These are phyloP conservation scores for Talaromyces thailandensis DNA, from an alignment of 495 filamentous ascomycete genomes.

Conservation along the genomic window DNA sequence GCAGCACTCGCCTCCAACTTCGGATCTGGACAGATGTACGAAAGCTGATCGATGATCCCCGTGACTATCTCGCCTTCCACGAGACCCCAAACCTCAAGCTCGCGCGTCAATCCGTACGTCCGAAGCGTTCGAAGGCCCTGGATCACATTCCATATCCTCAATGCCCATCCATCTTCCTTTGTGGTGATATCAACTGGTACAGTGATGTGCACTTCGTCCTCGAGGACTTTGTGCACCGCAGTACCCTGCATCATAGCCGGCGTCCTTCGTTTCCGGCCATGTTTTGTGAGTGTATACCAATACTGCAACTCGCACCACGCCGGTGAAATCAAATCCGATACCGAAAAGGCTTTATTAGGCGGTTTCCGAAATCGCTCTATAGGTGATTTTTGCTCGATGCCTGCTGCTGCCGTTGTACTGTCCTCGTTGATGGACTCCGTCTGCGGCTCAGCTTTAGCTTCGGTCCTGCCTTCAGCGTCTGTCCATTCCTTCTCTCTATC, in stretches of 20 bases:
- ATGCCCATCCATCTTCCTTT: slow-evolving; percentile 73
- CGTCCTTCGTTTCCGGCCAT: slow-evolving; percentile 66
- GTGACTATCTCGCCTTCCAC: slow-evolving; percentile 77
- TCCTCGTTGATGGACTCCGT: neutral
- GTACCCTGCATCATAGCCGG: slow-evolving; percentile 76
- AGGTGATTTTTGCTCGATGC: slow-evolving; percentile 34
- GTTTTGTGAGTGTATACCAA: slow-evolving; percentile 69
- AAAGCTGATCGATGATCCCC: slow-evolving; percentile 84
- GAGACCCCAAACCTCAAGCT: slow-evolving; percentile 88
- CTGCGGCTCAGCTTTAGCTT: neutral
- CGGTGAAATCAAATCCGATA: slow-evolving; percentile 79
- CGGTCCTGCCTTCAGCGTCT: slow-evolving; percentile 6
- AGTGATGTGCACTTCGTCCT: slow-evolving; percentile 72
- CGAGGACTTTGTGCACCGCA: slow-evolving; percentile 69
- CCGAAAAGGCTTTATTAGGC: slow-evolving; percentile 74
- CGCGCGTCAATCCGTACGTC: slow-evolving; percentile 72
- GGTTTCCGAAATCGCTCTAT: slow-evolving; percentile 69
- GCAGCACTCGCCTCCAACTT: slow-evolving; percentile 50
- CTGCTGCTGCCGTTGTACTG: slow-evolving; percentile 1
- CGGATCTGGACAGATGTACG: slow-evolving; percentile 64
- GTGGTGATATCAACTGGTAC: slow-evolving; percentile 63
- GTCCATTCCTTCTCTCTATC: slow-evolving; percentile 21
- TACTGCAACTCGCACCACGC: slow-evolving; percentile 97
- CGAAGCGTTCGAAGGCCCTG: slow-evolving; percentile 72
- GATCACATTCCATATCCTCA: slow-evolving; percentile 87